A percentile compares a stretch with the other conserved stretches of the same genome.
Conservation (phyloP, 768 basidiomycete species). For the Boletus speciosus region DNA sequence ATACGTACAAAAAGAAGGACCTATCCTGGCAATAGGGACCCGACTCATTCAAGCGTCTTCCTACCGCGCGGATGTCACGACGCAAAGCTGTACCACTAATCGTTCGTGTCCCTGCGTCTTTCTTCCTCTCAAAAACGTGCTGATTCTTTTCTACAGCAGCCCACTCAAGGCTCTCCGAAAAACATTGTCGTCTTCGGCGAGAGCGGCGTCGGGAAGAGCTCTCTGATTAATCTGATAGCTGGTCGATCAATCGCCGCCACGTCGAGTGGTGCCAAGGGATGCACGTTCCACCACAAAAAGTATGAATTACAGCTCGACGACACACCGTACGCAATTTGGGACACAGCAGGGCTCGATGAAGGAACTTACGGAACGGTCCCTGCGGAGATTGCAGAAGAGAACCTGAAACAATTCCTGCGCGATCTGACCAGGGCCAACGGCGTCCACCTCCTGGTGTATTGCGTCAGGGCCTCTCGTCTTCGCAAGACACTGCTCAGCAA, state of each 20-base stretch:
- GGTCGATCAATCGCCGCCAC: constrained; percentile 36
- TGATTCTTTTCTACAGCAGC: constrained; percentile 9
- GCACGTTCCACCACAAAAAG: constrained; percentile 31
- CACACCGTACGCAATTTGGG: constrained; percentile 29
- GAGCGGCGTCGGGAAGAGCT: constrained; percentile 38
- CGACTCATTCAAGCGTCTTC: constrained; percentile 10
- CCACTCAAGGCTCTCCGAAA: constrained; percentile 10
- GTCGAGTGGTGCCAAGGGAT: constrained; percentile 33
- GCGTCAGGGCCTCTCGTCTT: constrained; percentile 32
- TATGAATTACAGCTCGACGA: constrained; percentile 28
- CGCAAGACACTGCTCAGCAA: constrained; percentile 28
- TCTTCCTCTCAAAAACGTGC: not conserved
- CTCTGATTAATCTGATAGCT: constrained; percentile 41
- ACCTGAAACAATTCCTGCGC: constrained; percentile 22
- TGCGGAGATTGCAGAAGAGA: constrained; percentile 28
- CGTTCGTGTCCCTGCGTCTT: constrained; percentile 14
- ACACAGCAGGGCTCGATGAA: constrained; percentile 41
- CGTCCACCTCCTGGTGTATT: constrained; percentile 31
- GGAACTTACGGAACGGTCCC: constrained; percentile 28
- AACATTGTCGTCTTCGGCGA: constrained; percentile 30
- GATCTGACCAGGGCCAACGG: constrained; percentile 28
- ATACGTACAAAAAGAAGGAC: constrained; percentile 22
- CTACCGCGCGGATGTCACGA: constrained; percentile 23
- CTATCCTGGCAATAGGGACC: not conserved
- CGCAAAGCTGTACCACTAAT: constrained; percentile 11